Percentiles rank a stretch among this genome's conserved stretches.
phyloP scores from a whole-genome alignment of 139 green algal genomes.

The Closterium sp. region DNA sequence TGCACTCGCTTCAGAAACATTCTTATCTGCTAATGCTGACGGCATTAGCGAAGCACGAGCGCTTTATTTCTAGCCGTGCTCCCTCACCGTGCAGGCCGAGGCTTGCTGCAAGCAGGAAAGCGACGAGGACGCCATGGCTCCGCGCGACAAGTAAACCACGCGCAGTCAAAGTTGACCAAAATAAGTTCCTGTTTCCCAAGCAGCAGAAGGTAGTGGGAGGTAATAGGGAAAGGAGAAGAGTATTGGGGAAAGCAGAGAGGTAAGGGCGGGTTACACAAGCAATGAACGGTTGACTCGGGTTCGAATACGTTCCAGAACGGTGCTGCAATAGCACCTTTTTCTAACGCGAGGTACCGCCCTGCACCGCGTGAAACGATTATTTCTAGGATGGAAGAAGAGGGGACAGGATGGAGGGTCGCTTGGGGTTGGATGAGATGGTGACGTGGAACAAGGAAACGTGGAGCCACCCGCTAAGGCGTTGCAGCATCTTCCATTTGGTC shows the following conservation, averaged over 20 bases:
- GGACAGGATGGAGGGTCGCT: background rate
- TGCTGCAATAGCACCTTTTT: too few relatives aligned
- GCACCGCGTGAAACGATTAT: too few relatives aligned
- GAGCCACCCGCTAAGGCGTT: background rate
- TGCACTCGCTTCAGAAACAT: background rate
- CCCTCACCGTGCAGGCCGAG: background rate
- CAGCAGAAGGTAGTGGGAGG: background rate
- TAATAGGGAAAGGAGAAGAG: background rate
- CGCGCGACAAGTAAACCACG: background rate
- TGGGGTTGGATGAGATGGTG: background rate
- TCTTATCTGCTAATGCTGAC: background rate
- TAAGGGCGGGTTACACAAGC: background rate
- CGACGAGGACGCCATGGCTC: background rate
- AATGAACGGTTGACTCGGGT: background rate
- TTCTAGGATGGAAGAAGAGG: too few relatives aligned
- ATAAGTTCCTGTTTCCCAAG: background rate
- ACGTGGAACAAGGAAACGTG: background rate
- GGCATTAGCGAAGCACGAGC: background rate
- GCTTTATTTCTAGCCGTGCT: background rate
- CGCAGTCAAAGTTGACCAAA: background rate
- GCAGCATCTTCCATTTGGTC: background rate
- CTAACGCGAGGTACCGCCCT: too few relatives aligned
- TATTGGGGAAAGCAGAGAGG: background rate
- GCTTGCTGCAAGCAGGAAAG: background rate
- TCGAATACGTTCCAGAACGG: background rate